phyloP scores from a whole-genome alignment of 352 stramenopile genomes.

The Pythium sukuiense region DNA sequence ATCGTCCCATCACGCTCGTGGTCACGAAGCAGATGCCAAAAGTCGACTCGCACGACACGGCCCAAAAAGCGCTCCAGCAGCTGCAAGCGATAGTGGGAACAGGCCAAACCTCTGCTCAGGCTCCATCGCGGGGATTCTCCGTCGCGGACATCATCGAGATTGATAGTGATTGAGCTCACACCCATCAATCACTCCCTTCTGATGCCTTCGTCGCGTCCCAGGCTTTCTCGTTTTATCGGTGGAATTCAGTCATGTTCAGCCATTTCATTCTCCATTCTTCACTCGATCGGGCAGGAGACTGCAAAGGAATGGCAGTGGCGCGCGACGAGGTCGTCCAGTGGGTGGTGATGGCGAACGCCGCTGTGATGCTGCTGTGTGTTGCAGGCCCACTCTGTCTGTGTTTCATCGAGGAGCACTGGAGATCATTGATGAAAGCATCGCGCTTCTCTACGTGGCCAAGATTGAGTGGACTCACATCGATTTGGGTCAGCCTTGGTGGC shows the following conservation, averaged over 20 bases:
- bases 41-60: conserved; percentile 19
- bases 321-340: not conserved
- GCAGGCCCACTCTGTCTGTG: not conserved
- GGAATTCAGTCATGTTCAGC: too few species aligned
- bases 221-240: too few species aligned
- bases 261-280: not conserved
- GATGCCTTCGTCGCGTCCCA: not conserved
- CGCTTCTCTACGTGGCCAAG: not conserved
- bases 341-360: not conserved
- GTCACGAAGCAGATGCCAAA: conserved; percentile 17
- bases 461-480: not conserved
- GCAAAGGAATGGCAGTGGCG: not conserved
- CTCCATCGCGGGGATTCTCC: not conserved
- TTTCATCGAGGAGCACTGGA: not conserved
- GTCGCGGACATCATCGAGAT: conserved; percentile 18
- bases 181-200: not conserved
- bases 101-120: not conserved
- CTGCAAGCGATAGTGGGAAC: conserved; percentile 5
- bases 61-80: conserved; percentile 2
- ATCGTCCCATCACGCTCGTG: conserved; percentile 18
- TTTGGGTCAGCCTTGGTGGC: not conserved
- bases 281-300: not conserved
- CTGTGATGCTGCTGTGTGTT: not conserved
- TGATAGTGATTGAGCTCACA: conserved; percentile 10
- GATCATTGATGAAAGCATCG: not conserved